phyloP scores from a whole-genome alignment of 2,329 filamentous ascomycete species.

The Raffaelea arxii region DNA sequence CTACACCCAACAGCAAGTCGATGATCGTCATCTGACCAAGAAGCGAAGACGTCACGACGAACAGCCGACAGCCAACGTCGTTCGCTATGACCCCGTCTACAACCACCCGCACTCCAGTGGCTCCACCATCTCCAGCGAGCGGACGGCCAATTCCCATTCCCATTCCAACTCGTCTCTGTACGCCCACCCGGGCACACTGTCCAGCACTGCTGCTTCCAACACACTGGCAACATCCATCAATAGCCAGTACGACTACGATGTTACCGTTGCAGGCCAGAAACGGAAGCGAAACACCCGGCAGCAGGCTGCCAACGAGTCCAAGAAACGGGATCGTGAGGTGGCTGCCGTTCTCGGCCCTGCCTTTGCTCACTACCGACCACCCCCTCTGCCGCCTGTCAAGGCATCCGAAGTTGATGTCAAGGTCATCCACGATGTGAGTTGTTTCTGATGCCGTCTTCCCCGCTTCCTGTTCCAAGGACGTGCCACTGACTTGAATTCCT shows the following conservation, averaged over 20 bases:
- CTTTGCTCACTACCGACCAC: slow-evolving; percentile 73
- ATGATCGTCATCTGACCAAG: slow-evolving; percentile 49
- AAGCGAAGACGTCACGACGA: slow-evolving; percentile 60
- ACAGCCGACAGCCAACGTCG: slow-evolving; percentile 18
- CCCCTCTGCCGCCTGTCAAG: slow-evolving; percentile 82
- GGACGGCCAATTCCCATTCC: slow-evolving; percentile 68
- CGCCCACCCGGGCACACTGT: no score
- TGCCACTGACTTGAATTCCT: slow-evolving; percentile 26
- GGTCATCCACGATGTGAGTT: slow-evolving; percentile 52
- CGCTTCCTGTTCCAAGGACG: slow-evolving; percentile 10
- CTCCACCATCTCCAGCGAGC: slow-evolving; percentile 71
- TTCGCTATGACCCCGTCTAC: slow-evolving; percentile 59
- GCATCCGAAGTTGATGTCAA: slow-evolving; percentile 65
- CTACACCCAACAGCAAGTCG: neutral
- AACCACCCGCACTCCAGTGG: slow-evolving; percentile 49
- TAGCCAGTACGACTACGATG: slow-evolving; percentile 56
- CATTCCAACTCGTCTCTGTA: slow-evolving; percentile 68
- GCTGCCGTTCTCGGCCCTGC: slow-evolving; percentile 62
- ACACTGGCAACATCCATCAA: slow-evolving; percentile 80
- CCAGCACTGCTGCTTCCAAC: slow-evolving; percentile 56
- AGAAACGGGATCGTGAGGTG: slow-evolving; percentile 64
- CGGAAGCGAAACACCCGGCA: slow-evolving; percentile 69
- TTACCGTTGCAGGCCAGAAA: slow-evolving; percentile 63
- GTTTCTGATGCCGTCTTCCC: neutral
- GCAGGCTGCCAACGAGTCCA: slow-evolving; percentile 72